phyloP scores from a whole-genome alignment of 1,284 basidiomycete genomes.

The Fomitopsis betulina region DNA sequence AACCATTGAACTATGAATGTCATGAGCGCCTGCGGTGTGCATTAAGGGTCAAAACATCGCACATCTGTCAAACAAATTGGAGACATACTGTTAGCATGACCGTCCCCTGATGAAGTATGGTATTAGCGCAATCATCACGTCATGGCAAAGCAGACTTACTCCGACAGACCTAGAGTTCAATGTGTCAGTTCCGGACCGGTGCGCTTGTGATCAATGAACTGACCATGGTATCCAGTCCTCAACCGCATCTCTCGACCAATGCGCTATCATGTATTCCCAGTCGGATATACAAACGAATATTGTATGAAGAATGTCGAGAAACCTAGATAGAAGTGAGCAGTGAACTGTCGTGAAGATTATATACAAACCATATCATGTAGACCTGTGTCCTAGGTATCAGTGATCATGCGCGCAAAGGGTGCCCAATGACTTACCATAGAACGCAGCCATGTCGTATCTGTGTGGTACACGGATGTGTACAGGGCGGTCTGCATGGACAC shows the following conservation, averaged over 20 bases:
- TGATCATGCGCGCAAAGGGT: neutral
- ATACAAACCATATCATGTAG: conserved; percentile 13
- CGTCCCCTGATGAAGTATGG: conserved; percentile 16
- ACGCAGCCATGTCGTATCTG: conserved; percentile 11
- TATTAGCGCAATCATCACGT: neutral
- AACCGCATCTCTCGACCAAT: conserved; percentile 20
- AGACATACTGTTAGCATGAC: conserved; percentile 18
- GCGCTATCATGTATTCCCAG: conserved; percentile 31
- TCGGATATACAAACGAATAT: conserved; percentile 28
- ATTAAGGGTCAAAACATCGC: conserved; percentile 6
- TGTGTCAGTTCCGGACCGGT: conserved; percentile 9
- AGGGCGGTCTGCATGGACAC: conserved; percentile 19
- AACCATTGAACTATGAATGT: conserved; percentile 31
- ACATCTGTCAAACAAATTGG: conserved; percentile 5
- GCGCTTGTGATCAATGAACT: conserved; percentile 9
- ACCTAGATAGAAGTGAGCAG: conserved; percentile 16
- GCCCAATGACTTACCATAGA: conserved; percentile 7
- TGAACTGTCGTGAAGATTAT: neutral
- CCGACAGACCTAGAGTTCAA: conserved; percentile 10
- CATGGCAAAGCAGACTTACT: conserved; percentile 2
- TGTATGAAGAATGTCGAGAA: conserved; percentile 26
- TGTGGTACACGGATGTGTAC: conserved; percentile 15
- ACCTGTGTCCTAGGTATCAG: conserved; percentile 8
- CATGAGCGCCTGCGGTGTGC: conserved; percentile 10
- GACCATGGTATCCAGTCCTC: conserved; percentile 27